Conservation (phyloP, 805 yeast genomes). For the Clavispora carvajalis region DNA sequence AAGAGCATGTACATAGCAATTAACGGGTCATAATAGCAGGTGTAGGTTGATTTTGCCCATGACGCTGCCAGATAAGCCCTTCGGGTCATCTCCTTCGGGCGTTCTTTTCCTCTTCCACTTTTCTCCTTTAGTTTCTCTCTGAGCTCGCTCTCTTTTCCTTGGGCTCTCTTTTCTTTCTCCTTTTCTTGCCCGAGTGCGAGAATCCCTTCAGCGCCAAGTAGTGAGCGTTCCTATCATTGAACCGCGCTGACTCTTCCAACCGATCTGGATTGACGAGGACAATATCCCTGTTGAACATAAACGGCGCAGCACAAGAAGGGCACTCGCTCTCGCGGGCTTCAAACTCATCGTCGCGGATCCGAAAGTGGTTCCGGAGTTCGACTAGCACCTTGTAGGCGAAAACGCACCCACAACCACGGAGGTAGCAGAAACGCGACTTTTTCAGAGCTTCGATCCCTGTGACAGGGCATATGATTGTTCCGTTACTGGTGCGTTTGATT, state of each 20-base stretch:
- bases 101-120: background rate
- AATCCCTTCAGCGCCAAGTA: constrained; percentile 12
- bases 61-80: too few relatives aligned
- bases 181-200: constrained; percentile 23
- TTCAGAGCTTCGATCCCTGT: constrained; percentile 16
- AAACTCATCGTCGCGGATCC: constrained; percentile 4
- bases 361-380: constrained; percentile 12
- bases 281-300: constrained; percentile 23
- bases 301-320: constrained; percentile 26
- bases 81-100: too few relatives aligned
- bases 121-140: background rate
- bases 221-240: constrained; percentile 13
- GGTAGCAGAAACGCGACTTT: constrained; percentile 20
- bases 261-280: constrained; percentile 27
- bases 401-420: constrained; percentile 38
- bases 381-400: constrained; percentile 21
- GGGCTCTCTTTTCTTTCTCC: constrained; percentile 6
- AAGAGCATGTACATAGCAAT: constrained; percentile 1
- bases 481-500: constrained; percentile 9
- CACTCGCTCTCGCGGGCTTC: constrained; percentile 18
- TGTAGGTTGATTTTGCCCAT: background rate
- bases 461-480: constrained; percentile 28
- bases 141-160: constrained; percentile 1
- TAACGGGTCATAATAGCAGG: background rate
- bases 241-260: constrained; percentile 4